A percentile compares a stretch with the other conserved stretches of the same genome.
phyloP scores from a whole-genome alignment of 2,329 filamentous ascomycete species.

The Neoscytalidium dimidiatum region DNA sequence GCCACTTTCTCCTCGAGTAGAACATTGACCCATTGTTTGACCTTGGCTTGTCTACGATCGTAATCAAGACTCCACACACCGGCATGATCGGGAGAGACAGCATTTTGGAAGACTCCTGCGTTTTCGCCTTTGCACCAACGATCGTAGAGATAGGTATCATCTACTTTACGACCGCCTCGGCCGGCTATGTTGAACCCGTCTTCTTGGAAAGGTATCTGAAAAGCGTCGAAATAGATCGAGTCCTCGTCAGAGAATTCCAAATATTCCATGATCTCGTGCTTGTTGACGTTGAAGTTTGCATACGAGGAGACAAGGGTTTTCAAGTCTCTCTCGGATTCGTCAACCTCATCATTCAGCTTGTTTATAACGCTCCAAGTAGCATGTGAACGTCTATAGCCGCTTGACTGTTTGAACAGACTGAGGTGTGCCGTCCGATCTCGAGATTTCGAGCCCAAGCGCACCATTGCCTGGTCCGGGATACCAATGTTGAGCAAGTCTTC shows the following conservation, averaged over 20 bases:
- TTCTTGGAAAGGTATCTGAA: constrained; percentile 50
- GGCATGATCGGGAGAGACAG: constrained; percentile 29
- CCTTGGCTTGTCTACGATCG: constrained; percentile 37
- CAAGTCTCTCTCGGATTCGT: constrained; percentile 27
- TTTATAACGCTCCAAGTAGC: constrained; percentile 47
- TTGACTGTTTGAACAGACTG: constrained; percentile 45
- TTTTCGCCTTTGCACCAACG: constrained; percentile 54
- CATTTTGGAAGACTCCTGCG: constrained; percentile 46
- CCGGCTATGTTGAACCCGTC: constrained; percentile 54
- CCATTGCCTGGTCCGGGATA: constrained; percentile 52
- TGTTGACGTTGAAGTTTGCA: background rate
- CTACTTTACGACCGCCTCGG: constrained; percentile 47
- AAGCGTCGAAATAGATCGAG: constrained; percentile 57
- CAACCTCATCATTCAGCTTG: constrained; percentile 39
- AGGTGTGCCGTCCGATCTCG: constrained; percentile 52
- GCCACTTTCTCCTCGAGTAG: constrained; percentile 53
- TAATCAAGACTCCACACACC: constrained; percentile 57
- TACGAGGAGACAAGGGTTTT: background rate
- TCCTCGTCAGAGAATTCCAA: constrained; percentile 58
- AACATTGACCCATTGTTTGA: constrained; percentile 30
- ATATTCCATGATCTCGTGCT: constrained; percentile 42
- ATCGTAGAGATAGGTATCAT: constrained; percentile 53
- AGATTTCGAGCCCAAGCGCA: constrained; percentile 63
- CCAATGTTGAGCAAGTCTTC: constrained; percentile 64
- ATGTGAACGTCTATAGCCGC: constrained; percentile 29